These are phyloP conservation scores for Aurantiochytrium sp. DNA, from an alignment of 108 stramenopile genomes.

Conservation along the genomic window DNA sequence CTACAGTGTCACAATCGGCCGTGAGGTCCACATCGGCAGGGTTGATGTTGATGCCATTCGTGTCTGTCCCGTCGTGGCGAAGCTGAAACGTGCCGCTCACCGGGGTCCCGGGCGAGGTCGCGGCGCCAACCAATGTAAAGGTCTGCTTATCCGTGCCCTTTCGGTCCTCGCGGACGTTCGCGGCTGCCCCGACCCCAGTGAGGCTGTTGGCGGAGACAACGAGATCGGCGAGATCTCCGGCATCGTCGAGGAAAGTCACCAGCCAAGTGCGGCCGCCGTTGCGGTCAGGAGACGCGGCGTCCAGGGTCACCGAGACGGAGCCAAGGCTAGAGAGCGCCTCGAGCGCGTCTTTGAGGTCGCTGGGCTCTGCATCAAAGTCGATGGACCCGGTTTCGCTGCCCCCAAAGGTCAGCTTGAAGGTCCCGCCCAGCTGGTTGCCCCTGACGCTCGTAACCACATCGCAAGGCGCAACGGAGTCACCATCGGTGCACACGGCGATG, in stretches of 20 bases:
- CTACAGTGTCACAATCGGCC: slow-evolving; percentile 11
- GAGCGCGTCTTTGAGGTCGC: slow-evolving; percentile 55
- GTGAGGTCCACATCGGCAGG: slow-evolving; percentile 29
- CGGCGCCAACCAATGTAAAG: too few relatives aligned
- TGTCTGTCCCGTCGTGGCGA: slow-evolving; percentile 42
- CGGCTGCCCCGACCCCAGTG: slow-evolving; percentile 48
- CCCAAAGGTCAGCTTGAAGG: slow-evolving; percentile 37
- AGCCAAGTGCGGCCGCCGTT: slow-evolving; percentile 69
- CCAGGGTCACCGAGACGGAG: slow-evolving; percentile 41
- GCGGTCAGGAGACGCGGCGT: slow-evolving; percentile 39
- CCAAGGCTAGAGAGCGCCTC: slow-evolving; percentile 54
- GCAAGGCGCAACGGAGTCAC: slow-evolving; percentile 23
- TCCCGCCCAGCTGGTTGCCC: slow-evolving; percentile 34
- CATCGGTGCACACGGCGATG: background rate
- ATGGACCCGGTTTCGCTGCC: slow-evolving; percentile 40
- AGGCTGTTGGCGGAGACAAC: slow-evolving; percentile 39
- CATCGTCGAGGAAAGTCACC: slow-evolving; percentile 58
- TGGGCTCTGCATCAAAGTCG: slow-evolving; percentile 58
- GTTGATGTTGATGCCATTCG: slow-evolving; percentile 46
- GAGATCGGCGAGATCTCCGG: slow-evolving; percentile 50
- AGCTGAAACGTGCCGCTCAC: slow-evolving; percentile 34
- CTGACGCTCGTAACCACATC: background rate
- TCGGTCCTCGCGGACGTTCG: slow-evolving; percentile 55
- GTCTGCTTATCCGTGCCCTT: slow-evolving; percentile 69
- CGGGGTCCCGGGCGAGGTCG: too few relatives aligned